These are phyloP conservation scores for Furcasterigmium sp. DNA, from an alignment of 2,329 filamentous ascomycete species.

Conservation along the genomic window DNA sequence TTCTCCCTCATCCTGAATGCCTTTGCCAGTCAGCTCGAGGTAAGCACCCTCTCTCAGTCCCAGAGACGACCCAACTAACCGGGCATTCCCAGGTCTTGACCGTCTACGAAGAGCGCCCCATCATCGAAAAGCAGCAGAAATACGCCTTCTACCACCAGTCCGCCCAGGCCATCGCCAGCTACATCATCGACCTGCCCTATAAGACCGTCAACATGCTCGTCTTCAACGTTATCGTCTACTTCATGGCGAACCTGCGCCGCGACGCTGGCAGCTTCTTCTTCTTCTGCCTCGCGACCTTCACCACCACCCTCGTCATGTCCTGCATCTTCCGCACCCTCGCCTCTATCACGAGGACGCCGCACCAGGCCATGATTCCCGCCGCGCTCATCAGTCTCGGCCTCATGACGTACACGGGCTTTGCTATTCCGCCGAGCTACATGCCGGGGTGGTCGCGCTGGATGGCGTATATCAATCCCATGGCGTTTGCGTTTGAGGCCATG, in stretches of 20 bases:
- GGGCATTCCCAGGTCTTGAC: constrained; percentile 6
- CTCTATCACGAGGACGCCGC: constrained; percentile 13
- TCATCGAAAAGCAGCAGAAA: constrained; percentile 18
- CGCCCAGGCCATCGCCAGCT: constrained; percentile 32
- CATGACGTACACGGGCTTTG: constrained; percentile 42
- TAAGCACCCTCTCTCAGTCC: background rate
- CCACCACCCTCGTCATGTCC: constrained; percentile 19
- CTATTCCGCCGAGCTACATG: constrained; percentile 29
- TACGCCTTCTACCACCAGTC: constrained; percentile 27
- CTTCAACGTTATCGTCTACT: constrained; percentile 45
- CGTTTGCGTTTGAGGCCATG: constrained; percentile 62
- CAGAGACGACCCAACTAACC: too few relatives aligned
- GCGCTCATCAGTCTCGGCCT: constrained; percentile 45
- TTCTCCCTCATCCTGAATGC: constrained; percentile 24
- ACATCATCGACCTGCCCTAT: constrained; percentile 52
- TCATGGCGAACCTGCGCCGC: constrained; percentile 58
- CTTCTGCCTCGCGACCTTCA: constrained; percentile 37
- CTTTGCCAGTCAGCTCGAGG: constrained; percentile 17
- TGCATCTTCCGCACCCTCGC: constrained; percentile 19
- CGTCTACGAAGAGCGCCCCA: constrained; percentile 16
- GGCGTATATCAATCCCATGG: constrained; percentile 42
- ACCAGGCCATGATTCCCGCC: constrained; percentile 42
- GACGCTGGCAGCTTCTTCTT: constrained; percentile 58
- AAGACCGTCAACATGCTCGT: constrained; percentile 46
- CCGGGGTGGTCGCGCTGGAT: constrained; percentile 46